phyloP scores from a whole-genome alignment of 2,329 filamentous ascomycete genomes.

The Microcyclosporella mali region DNA sequence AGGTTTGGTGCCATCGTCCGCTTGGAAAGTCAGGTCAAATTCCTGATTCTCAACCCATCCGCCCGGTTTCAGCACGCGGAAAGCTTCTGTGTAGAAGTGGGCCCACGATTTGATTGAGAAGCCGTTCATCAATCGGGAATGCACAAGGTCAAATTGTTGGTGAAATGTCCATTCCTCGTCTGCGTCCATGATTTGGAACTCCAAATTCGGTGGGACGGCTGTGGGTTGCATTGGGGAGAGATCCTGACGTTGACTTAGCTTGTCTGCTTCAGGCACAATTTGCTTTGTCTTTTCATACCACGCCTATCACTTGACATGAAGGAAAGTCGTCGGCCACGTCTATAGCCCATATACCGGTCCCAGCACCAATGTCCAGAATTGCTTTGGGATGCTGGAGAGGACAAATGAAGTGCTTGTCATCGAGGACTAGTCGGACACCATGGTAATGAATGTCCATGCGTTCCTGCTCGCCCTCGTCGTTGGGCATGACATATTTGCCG shows the following conservation, averaged over 20 bases:
- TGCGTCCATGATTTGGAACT: constrained; percentile 19
- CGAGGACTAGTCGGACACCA: constrained; percentile 21
- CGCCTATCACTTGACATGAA: constrained; percentile 22
- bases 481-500: constrained; percentile 24
- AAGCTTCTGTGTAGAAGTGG: constrained; percentile 24
- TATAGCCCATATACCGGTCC: constrained; percentile 33
- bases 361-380: constrained; percentile 47
- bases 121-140: constrained; percentile 26
- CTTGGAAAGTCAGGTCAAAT: constrained; percentile 23
- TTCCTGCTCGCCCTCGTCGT: constrained; percentile 26
- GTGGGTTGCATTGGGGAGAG: constrained; percentile 28
- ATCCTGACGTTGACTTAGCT: constrained; percentile 8
- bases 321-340: constrained; percentile 32
- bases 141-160: constrained; percentile 27
- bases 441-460: constrained; percentile 26
- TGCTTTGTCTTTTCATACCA: not conserved
- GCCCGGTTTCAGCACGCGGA: constrained; percentile 25
- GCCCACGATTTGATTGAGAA: constrained; percentile 27
- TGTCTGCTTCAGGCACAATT: too few relatives aligned
- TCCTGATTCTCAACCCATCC: constrained; percentile 39
- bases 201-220: constrained; percentile 17
- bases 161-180: constrained; percentile 21
- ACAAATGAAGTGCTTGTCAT: constrained; percentile 16
- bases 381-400: constrained; percentile 29
- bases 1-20: constrained; percentile 23